These are phyloP conservation scores for Ustilago crameri DNA, from an alignment of 1,284 basidiomycete genomes.

Conservation along the genomic window DNA sequence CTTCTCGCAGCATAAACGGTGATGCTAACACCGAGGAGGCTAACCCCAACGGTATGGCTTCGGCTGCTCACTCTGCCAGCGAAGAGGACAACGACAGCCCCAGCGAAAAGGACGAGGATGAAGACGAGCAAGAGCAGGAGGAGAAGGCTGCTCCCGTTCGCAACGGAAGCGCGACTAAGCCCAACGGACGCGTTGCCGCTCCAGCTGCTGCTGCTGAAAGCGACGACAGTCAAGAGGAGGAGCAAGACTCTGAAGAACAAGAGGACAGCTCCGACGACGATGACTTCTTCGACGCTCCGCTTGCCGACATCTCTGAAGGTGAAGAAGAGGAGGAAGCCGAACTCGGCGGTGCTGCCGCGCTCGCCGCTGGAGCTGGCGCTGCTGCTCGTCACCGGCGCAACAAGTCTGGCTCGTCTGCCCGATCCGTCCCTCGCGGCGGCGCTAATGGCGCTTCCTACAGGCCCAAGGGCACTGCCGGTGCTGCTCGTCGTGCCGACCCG, in stretches of 20 bases:
- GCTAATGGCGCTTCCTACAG: slow-evolving; percentile 21
- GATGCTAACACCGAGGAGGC: slow-evolving; percentile 6
- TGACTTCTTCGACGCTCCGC: slow-evolving; percentile 57
- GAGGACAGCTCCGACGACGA: slow-evolving; percentile 46
- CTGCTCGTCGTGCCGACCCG: slow-evolving; percentile 44
- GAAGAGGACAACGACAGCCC: slow-evolving; percentile 9
- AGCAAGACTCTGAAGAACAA: slow-evolving; percentile 12
- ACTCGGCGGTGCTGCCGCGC: slow-evolving; percentile 24
- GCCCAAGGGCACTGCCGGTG: slow-evolving; percentile 44
- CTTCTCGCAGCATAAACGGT: slow-evolving; percentile 24
- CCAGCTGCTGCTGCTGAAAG: slow-evolving; percentile 15
- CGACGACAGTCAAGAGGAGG: slow-evolving; percentile 16
- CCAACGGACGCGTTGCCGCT: slow-evolving; percentile 13
- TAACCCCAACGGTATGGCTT: slow-evolving; percentile 8
- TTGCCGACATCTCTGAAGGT: slow-evolving; percentile 58
- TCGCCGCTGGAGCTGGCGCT: slow-evolving; percentile 17
- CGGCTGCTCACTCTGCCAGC: slow-evolving; percentile 12
- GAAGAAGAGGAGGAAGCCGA: slow-evolving; percentile 51
- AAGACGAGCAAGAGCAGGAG: too few species aligned
- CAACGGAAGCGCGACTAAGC: slow-evolving; percentile 13
- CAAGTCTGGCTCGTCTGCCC: slow-evolving; percentile 24
- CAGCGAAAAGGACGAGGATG: slow-evolving; percentile 17
- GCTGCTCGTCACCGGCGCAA: slow-evolving; percentile 34
- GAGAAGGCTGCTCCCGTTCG: slow-evolving; percentile 13
- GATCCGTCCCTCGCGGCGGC: slow-evolving; percentile 9